phyloP scores from a whole-genome alignment of 352 stramenopile species.

The Saprolegnia diclina region DNA sequence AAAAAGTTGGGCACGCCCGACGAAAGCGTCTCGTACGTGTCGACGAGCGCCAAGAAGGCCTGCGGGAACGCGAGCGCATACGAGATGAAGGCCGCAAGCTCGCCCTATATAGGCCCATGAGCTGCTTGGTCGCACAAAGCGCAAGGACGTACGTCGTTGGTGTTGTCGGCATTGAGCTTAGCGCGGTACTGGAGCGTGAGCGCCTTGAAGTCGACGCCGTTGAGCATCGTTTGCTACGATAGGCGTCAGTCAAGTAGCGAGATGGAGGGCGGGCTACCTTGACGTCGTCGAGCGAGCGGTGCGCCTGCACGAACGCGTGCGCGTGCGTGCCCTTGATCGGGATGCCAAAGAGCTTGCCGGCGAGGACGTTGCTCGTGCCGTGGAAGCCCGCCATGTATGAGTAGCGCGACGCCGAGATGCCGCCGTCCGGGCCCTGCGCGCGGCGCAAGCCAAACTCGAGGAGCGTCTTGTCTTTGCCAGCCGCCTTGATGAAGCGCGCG shows the following conservation, averaged over 20 bases:
- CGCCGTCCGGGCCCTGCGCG: conserved; percentile 96
- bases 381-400: conserved; percentile 97
- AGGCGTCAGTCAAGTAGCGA: background rate
- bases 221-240: conserved; percentile 37
- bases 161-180: conserved; percentile 60
- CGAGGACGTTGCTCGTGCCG: conserved; percentile 96
- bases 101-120: conserved; percentile 69
- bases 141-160: conserved; percentile 60
- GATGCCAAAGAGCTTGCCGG: conserved; percentile 93
- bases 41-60: conserved; percentile 95
- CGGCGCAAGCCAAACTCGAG: conserved; percentile 93
- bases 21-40: conserved; percentile 98
- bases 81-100: conserved; percentile 97
- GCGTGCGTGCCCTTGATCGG: conserved; percentile 96
- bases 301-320: conserved; percentile 96
- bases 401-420: conserved; percentile 95
- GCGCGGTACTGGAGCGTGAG: conserved; percentile 75
- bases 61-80: conserved; percentile 97
- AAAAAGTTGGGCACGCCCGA: conserved; percentile 97
- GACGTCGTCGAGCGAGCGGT: conserved; percentile 91
- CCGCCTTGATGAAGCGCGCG: conserved; percentile 92
- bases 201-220: conserved; percentile 76
- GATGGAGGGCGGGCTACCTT: conserved; percentile 31
- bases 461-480: conserved; percentile 76
- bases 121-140: background rate